Percentiles rank a stretch among this genome's conserved stretches.
phyloP scores from a whole-genome alignment of 129 eudicot species.

The Rutidosis leptorrhynchoides region DNA sequence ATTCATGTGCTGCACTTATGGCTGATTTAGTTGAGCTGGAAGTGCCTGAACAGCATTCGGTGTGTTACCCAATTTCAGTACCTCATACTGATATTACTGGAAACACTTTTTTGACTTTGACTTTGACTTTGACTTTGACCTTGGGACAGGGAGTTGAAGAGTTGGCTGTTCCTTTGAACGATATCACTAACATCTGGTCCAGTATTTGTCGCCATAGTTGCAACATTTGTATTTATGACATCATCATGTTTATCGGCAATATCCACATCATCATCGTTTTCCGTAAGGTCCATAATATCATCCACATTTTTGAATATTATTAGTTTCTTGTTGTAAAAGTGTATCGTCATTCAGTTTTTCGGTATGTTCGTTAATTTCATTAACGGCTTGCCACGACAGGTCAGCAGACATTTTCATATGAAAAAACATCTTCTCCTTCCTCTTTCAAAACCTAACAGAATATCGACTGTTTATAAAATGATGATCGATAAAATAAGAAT shows the following conservation, averaged over 20 bases:
- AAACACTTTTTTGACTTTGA: conserved; percentile 36
- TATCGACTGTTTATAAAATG: neutral
- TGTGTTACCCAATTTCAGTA: conserved; percentile 30
- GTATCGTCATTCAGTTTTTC: conserved; percentile 36
- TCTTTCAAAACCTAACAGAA: conserved; percentile 58
- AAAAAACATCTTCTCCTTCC: conserved; percentile 53
- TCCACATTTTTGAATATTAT: conserved; percentile 12
- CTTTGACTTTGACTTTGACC: conserved; percentile 38
- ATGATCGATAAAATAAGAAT: neutral
- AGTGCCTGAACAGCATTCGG: conserved; percentile 63
- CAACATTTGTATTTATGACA: conserved; percentile 24
- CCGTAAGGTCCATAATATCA: conserved; percentile 61
- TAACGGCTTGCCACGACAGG: conserved; percentile 65
- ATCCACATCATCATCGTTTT: conserved; percentile 45
- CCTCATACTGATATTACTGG: conserved; percentile 30
- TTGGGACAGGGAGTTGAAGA: conserved; percentile 31
- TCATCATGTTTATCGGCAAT: conserved; percentile 29
- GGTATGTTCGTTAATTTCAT: conserved; percentile 39
- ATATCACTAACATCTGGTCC: conserved; percentile 22
- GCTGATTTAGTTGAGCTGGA: conserved; percentile 44
- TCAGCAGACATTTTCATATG: conserved; percentile 56
- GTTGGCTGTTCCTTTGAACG: conserved; percentile 17
- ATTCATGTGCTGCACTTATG: conserved; percentile 29
- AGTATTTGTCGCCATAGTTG: conserved; percentile 30
- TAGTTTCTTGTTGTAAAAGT: conserved; percentile 34